Evolutionary conservation across 2,329 filamentous ascomycete species (phyloP).

Genomic region (Penicillium freii): DNA sequence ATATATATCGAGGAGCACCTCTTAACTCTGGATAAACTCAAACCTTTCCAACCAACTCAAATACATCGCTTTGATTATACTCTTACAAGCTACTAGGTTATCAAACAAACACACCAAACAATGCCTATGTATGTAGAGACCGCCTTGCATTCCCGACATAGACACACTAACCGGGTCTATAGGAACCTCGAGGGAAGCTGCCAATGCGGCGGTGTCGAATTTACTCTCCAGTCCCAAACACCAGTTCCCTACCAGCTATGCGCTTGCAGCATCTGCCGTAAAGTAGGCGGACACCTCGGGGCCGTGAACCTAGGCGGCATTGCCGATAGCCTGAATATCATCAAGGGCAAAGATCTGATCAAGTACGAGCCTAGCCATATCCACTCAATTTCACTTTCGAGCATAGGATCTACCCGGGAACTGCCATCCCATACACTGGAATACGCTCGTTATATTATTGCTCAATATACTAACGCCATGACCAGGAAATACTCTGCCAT

Average conservation of each 20-base stretch:
- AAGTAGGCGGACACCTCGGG: constrained; percentile 47
- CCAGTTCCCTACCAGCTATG: constrained; percentile 52
- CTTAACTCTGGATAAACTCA: constrained; percentile 20
- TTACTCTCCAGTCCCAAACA: constrained; percentile 46
- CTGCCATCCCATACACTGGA: neutral
- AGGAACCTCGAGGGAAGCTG: constrained; percentile 51
- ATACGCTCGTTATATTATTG: neutral
- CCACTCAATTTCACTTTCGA: too few species aligned
- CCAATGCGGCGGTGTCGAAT: constrained; percentile 50
- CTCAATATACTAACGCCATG: neutral
- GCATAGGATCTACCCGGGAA: too few species aligned
- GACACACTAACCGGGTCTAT: constrained; percentile 9
- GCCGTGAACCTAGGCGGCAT: constrained; percentile 49
- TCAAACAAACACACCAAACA: neutral
- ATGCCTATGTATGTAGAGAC: constrained; percentile 13
- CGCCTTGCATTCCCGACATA: neutral
- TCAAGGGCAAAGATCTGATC: constrained; percentile 44
- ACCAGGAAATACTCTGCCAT: constrained; percentile 47
- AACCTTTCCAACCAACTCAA: neutral
- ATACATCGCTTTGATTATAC: neutral
- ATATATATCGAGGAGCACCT: constrained; percentile 6
- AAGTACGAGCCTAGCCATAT: constrained; percentile 35
- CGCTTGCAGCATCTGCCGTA: constrained; percentile 51
- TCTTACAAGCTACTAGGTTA: rapidly evolving
- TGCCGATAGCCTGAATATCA: constrained; percentile 43